Base-by-base conservation (phyloP, 2,329 filamentous ascomycete genomes). In the Cladophialophora yegresii region DNA sequence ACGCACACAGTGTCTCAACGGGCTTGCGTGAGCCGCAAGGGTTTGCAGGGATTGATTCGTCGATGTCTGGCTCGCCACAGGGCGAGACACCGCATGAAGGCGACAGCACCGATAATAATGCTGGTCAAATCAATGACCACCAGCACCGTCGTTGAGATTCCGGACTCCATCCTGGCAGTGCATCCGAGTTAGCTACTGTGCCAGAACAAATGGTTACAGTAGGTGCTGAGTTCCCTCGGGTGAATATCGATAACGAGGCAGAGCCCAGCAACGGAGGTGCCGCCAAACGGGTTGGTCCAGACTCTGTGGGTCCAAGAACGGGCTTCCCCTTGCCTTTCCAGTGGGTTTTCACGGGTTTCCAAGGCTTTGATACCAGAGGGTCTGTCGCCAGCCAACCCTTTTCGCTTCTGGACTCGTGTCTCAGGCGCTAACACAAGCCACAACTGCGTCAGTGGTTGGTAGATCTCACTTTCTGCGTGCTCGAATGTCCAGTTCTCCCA, bases 381-480 rank as follows among this genome's bases (percentile, higher is more conserved):
- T 26, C 36, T 45, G 12, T 7, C 54, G 51, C 47, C 60, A 62
- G 54, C 64, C 64, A 66, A 66, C 60, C 61, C 55, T 64, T 54
- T 55, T 45, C 58, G 7, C 28, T 55, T n/a, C 23, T 59, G 20
- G 40, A 20, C 57, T 6, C 20, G 50, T 22, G 12, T 47, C 53
- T 55, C 30, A 30, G 50, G 63, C 60, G 60, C 61, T 63, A 65
- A 32, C 47, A 45, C 63, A 66, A 66, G 64, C 63, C 66, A 68
- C 66, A 66, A 28, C 66, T 68, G 66, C 66, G 66, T 68, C 63
- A 68, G 51, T 68, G 63, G 54, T 59, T 54, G 66, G 54, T 57
- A 55, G 58, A 50, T 54, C 54, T 43, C 36, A 53, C 26, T 51
- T 51, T 58, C 55, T 45, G 20, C 54, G 13, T 56, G 30, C 20